phyloP scores from a whole-genome alignment of 257 asterid genomes.

The Voacanga thouarsii region DNA sequence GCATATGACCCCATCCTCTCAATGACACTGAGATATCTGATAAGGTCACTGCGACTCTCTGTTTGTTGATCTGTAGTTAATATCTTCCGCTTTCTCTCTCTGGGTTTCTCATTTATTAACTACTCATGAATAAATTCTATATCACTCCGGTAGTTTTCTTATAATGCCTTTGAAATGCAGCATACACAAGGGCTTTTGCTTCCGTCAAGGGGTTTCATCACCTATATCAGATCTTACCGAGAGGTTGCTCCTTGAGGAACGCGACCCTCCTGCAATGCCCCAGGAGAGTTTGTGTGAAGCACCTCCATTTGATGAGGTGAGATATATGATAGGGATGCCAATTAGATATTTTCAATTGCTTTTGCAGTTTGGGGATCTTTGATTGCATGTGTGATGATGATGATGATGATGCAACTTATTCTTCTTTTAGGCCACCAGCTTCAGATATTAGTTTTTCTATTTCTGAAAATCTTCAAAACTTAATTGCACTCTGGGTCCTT shows the following conservation, averaged over 20 bases:
- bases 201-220: constrained; percentile 81
- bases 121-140: not conserved
- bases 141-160: not conserved
- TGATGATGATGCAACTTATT: not conserved
- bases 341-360: not conserved
- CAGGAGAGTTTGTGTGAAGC: constrained; percentile 78
- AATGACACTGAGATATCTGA: constrained; percentile 88
- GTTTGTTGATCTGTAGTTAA: not conserved
- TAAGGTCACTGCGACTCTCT: constrained; percentile 49
- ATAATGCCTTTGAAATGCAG: constrained; percentile 34
- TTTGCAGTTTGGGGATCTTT: not conserved
- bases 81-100: not conserved
- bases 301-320: constrained; percentile 97
- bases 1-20: constrained; percentile 90
- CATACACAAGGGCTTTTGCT: constrained; percentile 87
- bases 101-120: not conserved
- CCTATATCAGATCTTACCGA: constrained; percentile 88
- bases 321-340: constrained; percentile 12
- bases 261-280: constrained; percentile 79
- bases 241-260: constrained; percentile 97
- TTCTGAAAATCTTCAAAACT: not conserved
- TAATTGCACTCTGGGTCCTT: constrained; percentile 1
- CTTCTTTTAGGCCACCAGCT: not conserved
- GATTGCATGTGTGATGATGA: not conserved
- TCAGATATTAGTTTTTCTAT: not conserved